Conservation (phyloP, 495 filamentous ascomycete species). For the Tuber aestivum region DNA sequence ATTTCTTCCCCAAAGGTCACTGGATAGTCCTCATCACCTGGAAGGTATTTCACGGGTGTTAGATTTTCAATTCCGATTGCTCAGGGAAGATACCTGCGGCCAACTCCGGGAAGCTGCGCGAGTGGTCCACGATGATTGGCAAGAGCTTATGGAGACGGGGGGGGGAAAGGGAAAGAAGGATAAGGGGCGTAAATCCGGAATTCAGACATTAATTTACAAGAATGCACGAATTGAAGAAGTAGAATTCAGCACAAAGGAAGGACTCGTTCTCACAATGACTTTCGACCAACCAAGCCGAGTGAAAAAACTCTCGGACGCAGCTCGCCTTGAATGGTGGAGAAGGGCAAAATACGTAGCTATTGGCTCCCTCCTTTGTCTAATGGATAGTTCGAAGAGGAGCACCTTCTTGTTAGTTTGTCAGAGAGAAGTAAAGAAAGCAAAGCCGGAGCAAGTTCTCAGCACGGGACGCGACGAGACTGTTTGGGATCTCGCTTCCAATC, state of each 20-base stretch:
- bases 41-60: slow-evolving; percentile 56
- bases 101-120: slow-evolving; percentile 56
- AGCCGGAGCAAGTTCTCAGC: not conserved
- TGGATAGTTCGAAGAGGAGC: slow-evolving; percentile 47
- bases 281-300: slow-evolving; percentile 53
- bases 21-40: slow-evolving; percentile 51
- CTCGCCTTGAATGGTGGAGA: slow-evolving; percentile 55
- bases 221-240: slow-evolving; percentile 43
- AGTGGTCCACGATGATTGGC: slow-evolving; percentile 44
- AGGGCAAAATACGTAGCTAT: slow-evolving; percentile 52
- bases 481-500: slow-evolving; percentile 36
- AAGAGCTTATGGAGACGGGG: slow-evolving; percentile 25
- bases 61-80: slow-evolving; percentile 64
- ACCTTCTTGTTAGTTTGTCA: slow-evolving; percentile 56
- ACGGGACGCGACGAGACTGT: slow-evolving; percentile 16
- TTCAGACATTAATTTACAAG: slow-evolving; percentile 44
- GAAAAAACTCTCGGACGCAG: slow-evolving; percentile 40
- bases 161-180: slow-evolving; percentile 15
- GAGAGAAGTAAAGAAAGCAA: slow-evolving; percentile 13
- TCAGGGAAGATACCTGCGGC: slow-evolving; percentile 61
- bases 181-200: not conserved
- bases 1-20: slow-evolving; percentile 57
- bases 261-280: slow-evolving; percentile 52
- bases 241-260: slow-evolving; percentile 48
- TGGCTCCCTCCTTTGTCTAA: slow-evolving; percentile 57